Evolutionary conservation across 2,329 filamentous ascomycete species (phyloP).

Genomic region (Trichoderma guizhouense): DNA sequence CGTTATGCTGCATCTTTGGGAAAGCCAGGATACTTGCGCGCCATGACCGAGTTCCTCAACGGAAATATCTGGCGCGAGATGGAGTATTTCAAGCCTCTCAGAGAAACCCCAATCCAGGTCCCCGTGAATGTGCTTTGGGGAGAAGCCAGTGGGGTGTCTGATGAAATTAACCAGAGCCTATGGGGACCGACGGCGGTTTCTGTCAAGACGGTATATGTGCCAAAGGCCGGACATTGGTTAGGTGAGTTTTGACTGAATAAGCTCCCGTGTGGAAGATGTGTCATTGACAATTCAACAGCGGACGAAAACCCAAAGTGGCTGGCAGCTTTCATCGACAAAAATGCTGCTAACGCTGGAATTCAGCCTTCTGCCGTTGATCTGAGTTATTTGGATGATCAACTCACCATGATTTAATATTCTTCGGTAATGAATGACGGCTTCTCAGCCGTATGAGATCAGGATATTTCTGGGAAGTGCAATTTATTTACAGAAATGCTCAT

Average conservation of each 20-base stretch:
- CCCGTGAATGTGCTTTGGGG: slow-evolving; percentile 28
- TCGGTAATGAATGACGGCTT: not conserved
- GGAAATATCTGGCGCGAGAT: slow-evolving; percentile 33
- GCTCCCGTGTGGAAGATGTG: not conserved
- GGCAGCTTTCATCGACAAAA: not conserved
- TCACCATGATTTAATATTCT: not conserved
- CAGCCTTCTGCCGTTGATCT: not conserved
- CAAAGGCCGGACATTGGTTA: slow-evolving; percentile 4
- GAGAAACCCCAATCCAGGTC: slow-evolving; percentile 11
- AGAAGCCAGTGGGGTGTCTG: slow-evolving; percentile 28
- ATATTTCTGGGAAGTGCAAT: not conserved
- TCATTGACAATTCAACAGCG: not conserved
- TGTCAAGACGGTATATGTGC: not conserved
- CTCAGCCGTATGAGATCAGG: too few species aligned
- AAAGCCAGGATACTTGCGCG: slow-evolving; percentile 42
- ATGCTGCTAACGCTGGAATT: not conserved
- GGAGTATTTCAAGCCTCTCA: slow-evolving; percentile 35
- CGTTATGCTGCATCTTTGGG: slow-evolving; percentile 38
- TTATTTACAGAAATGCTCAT: not conserved
- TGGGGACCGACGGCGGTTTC: slow-evolving; percentile 4
- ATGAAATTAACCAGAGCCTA: not conserved
- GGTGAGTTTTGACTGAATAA: not conserved
- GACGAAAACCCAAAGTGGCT: slow-evolving; percentile 8
- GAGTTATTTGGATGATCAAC: not conserved
- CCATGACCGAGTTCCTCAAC: slow-evolving; percentile 37